Conservation (phyloP, 1,139 yeast species). For the Geotrichum europaeum region DNA sequence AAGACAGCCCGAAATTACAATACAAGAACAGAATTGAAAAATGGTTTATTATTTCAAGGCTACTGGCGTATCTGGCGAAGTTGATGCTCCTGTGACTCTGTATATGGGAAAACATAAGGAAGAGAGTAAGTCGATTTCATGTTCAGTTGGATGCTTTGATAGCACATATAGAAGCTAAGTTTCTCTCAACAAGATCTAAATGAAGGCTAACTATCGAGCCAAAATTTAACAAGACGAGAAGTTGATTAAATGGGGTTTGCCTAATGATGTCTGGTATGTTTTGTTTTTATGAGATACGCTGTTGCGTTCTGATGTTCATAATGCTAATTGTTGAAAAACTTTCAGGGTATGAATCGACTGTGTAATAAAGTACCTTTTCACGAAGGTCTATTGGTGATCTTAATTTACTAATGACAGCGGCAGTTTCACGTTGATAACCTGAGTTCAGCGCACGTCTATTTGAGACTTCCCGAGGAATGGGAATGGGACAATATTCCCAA, state of each 20-base stretch:
- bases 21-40: background rate
- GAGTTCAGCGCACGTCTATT: slow-evolving; percentile 77
- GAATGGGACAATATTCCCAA: slow-evolving; percentile 46
- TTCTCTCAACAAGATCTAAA: background rate
- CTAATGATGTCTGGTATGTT: slow-evolving; percentile 58
- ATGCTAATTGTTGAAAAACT: background rate
- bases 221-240: slow-evolving; percentile 44
- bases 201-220: background rate
- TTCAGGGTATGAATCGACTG: slow-evolving; percentile 8
- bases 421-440: slow-evolving; percentile 72
- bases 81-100: slow-evolving; percentile 36
- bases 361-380: background rate
- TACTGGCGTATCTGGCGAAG: slow-evolving; percentile 35
- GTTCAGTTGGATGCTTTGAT: background rate
- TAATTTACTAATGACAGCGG: background rate
- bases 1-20: background rate
- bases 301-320: background rate
- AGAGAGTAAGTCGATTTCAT: slow-evolving; percentile 42
- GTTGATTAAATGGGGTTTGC: slow-evolving; percentile 62
- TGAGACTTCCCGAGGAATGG: slow-evolving; percentile 47
- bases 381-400: background rate
- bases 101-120: slow-evolving; percentile 74
- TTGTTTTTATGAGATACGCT: background rate
- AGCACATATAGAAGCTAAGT: background rate
- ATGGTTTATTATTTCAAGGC: slow-evolving; percentile 61